Evolutionary conservation across 352 stramenopile species (phyloP).

Genomic region (Pythium sp.): DNA sequence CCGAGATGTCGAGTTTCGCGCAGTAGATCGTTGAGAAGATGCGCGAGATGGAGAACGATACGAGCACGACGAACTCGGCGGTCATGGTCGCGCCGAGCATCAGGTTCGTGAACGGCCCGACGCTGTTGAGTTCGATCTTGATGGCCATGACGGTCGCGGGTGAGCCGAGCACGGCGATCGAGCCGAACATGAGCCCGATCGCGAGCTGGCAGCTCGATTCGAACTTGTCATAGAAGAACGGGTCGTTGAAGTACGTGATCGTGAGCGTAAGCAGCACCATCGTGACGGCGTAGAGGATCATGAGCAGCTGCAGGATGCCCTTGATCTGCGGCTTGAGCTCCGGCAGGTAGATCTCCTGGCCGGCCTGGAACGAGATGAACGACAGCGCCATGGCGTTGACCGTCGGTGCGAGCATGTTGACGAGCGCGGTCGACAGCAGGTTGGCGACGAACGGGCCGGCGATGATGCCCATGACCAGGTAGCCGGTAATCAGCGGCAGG

Average conservation of each 20-base stretch:
- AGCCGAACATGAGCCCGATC: conserved; percentile 72
- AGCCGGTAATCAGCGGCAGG: conserved; percentile 62
- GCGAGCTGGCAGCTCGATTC: conserved; percentile 47
- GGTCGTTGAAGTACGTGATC: conserved; percentile 34
- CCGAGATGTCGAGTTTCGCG: conserved; percentile 44
- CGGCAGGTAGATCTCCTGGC: conserved; percentile 69
- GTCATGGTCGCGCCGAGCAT: conserved; percentile 72
- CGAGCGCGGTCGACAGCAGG: conserved; percentile 32
- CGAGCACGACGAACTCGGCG: conserved; percentile 67
- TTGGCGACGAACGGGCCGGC: conserved; percentile 56
- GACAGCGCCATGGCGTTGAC: conserved; percentile 64
- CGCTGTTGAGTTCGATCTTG: conserved; percentile 75
- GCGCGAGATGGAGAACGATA: conserved; percentile 65
- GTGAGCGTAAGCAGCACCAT: conserved; percentile 53
- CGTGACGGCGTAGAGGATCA: conserved; percentile 45
- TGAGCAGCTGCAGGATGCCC: conserved; percentile 47
- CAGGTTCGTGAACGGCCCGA: conserved; percentile 70
- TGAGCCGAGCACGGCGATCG: conserved; percentile 64
- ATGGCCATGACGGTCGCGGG: conserved; percentile 73
- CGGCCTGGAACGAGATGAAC: conserved; percentile 76
- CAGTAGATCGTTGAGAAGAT: conserved; percentile 66
- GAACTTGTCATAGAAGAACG: conserved; percentile 66
- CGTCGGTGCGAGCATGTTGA: conserved; percentile 44
- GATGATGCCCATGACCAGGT: conserved; percentile 56
- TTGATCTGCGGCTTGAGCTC: conserved; percentile 64